Base-by-base conservation (phyloP, 768 basidiomycete species). In the Floccularia luteovirens region DNA sequence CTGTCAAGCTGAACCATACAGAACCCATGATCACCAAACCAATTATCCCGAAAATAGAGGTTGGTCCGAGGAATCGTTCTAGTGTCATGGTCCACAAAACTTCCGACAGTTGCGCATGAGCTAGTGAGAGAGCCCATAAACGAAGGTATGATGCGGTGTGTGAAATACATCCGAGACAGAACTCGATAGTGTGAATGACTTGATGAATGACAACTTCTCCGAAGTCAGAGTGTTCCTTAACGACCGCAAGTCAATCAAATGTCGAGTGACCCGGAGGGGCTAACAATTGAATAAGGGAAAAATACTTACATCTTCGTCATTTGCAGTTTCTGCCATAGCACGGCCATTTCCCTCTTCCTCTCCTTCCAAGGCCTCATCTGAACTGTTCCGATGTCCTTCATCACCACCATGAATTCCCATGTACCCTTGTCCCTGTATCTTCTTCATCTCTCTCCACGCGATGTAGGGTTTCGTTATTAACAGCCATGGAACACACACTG, bases 181-280 rank as follows among this genome's bases (percentile, higher is more conserved):
- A 99, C 66, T 99, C 96, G 62, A 99, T 97, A 19, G 92, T 94
- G 63, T 98, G 96, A 54, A 99, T 99, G 46, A 96, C 71, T 61
- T 99, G 96, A 63, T 99, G 94, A 44, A 98, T 88, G 17, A 96
- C 77, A 43, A 96, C 78, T 61, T 99, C 96, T 55, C 91, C 70
- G 61, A 97, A 90, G 54, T 96, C 91, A 58, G 93, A 90, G 35
- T 87, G 72, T 64, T 91, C 79, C 75, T 83, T 23, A 17, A 28
- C 8, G 14, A 28, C 27, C 14, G 27, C 8, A 28, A 28, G 27
- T 28, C 27, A 8, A 28, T 14, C 8, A 28, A 28, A 28, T 8
- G 27, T 14, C 8, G 27, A 30, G 14, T 30, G 14, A 30, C 10
- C 27, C 10, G 27, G 10, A 30, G 8, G 27, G 27, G 14, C 14